Base-by-base conservation (phyloP, 2,329 filamentous ascomycete genomes). In the Apiospora pterosperma region DNA sequence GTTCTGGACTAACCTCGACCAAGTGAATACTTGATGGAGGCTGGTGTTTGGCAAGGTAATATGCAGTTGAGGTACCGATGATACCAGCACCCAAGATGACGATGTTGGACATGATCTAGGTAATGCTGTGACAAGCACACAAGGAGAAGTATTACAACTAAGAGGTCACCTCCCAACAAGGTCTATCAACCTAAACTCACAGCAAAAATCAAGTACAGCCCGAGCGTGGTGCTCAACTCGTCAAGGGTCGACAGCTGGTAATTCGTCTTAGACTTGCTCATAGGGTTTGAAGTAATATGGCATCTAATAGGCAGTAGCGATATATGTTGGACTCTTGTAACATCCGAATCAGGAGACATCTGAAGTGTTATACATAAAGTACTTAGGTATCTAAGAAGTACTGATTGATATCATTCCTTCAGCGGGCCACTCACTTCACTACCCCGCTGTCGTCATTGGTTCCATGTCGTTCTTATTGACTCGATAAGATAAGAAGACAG, bases 21-120 rank as follows among this genome's bases (percentile, higher is more conserved):
- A 85, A 75, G 67, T 84, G 81, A 62, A 85, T 79, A 23, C 73
- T 77, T 7, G 75, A 76, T 0, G 75, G 75, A 0, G 78, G 74
- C 68, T 82, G 78, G 67, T 78, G 78, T 63, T 77, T 76, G 7
- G 88, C 86, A 36, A 94, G 84, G 74, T 91, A 92, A 76, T 90
- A 92, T n/a, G 90, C 89, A 12, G 88, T 90, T 1, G 88, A 88
- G 38, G 87, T 79, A 65, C 90, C 90, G 62, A 92, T 90, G 70
- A 92, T 90, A 58, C 90, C 90, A 55, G 86, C 84, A 64, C 90
- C 90, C 39, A 92, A 75, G 62, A 92, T 91, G 16, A 91, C 82
- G 1, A 87, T 91, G 14, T 81, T 74, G 69, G 85, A 79, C 75
- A 78, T 82, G 28, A 65, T 39, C 16, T 23, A 11, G 21, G 19